Evolutionary conservation across 2,329 filamentous ascomycete genomes (phyloP).

Genomic region (Sporothrix protearum): DNA sequence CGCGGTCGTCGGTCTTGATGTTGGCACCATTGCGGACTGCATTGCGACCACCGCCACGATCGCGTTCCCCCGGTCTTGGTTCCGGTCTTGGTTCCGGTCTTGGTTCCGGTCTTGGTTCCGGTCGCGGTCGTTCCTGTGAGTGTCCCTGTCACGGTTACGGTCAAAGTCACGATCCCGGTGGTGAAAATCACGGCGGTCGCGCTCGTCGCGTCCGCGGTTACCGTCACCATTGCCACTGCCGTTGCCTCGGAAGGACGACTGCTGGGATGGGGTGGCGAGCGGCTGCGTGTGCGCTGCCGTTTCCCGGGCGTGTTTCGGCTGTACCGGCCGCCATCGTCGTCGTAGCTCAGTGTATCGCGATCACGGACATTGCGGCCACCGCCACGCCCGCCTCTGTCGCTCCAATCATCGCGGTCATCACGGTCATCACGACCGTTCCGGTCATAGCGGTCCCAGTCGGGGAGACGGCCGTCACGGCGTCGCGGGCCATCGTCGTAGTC

Average conservation of each 20-base stretch:
- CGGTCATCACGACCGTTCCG: constrained; percentile 43
- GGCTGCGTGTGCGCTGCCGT: constrained; percentile 53
- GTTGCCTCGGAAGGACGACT: constrained; percentile 30
- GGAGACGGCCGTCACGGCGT: constrained; percentile 21
- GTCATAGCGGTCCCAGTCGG: constrained; percentile 38
- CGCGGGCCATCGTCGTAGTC: constrained; percentile 58
- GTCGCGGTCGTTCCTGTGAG: constrained; percentile 32
- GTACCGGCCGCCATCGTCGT: constrained; percentile 41
- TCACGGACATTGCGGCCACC: constrained; percentile 26
- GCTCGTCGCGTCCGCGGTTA: constrained; percentile 24
- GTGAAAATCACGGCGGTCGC: constrained; percentile 33
- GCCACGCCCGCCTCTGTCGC: constrained; percentile 14
- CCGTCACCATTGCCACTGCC: constrained; percentile 43
- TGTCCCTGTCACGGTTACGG: constrained; percentile 34
- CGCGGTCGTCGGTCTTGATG: neutral
- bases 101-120: constrained; percentile 33
- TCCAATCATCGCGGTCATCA: neutral
- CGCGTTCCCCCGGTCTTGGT: constrained; percentile 28
- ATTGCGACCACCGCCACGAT: neutral
- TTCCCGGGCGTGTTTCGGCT: constrained; percentile 42
- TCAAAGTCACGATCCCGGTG: constrained; percentile 33
- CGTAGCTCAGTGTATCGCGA: constrained; percentile 26
- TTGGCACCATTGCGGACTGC: neutral
- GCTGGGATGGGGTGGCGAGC: constrained; percentile 41
- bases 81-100: constrained; percentile 34